Conservation (phyloP, 805 yeast genomes). For the Wickerhamiella hasegawae region DNA sequence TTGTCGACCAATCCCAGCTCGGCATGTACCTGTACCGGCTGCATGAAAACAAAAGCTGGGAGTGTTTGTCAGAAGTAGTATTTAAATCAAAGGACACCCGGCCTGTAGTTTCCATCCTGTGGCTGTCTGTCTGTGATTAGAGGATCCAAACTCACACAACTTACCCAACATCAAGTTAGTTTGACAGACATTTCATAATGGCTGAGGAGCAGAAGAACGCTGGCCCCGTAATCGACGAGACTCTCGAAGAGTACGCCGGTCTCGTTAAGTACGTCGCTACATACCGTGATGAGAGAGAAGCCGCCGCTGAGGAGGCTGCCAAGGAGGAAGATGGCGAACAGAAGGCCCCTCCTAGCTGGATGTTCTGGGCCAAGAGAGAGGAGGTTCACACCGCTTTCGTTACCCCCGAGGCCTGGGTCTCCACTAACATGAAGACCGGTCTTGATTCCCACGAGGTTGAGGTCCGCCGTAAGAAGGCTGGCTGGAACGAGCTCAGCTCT, state of each 20-base stretch:
- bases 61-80: slow-evolving; percentile 6
- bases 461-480: slow-evolving; percentile 78
- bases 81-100: slow-evolving; percentile 3
- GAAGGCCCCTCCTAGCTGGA: slow-evolving; percentile 47
- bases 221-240: slow-evolving; percentile 33
- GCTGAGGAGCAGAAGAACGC: slow-evolving; percentile 15
- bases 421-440: slow-evolving; percentile 69
- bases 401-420: slow-evolving; percentile 69
- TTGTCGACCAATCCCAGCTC: slow-evolving; percentile 8
- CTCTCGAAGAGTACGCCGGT: slow-evolving; percentile 24
- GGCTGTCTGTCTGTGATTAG: slow-evolving; percentile 1
- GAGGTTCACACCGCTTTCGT: slow-evolving; percentile 21
- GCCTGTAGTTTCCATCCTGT: not conserved
- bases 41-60: slow-evolving; percentile 9
- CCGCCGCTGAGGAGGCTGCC: slow-evolving; percentile 32
- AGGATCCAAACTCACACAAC: not conserved
- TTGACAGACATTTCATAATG: slow-evolving; percentile 7
- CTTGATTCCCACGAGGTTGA: slow-evolving; percentile 57
- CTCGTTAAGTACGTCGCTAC: slow-evolving; percentile 23
- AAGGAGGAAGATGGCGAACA: slow-evolving; percentile 46
- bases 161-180: not conserved
- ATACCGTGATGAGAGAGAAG: slow-evolving; percentile 25
- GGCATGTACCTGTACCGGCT: slow-evolving; percentile 6
- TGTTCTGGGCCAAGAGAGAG: slow-evolving; percentile 36
- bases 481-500: slow-evolving; percentile 78